These are phyloP conservation scores for Podospora sp. DNA, from an alignment of 495 filamentous ascomycete species.

Conservation along the genomic window DNA sequence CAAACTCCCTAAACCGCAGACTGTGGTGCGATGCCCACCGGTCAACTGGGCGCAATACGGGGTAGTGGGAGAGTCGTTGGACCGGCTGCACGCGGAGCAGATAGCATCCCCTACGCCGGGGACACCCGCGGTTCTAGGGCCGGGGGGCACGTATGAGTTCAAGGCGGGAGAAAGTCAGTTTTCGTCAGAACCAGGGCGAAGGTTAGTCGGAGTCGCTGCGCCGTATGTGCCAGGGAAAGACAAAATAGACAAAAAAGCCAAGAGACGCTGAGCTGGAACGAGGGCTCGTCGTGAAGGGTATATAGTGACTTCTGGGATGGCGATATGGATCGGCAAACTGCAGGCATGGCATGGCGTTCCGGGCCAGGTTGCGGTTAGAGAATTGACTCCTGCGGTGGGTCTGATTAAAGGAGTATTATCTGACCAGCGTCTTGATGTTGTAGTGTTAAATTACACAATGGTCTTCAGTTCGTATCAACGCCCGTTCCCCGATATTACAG, in stretches of 20 bases:
- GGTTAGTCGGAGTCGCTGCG: constrained; percentile 61
- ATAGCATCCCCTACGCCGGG: constrained; percentile 62
- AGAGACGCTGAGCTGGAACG: constrained; percentile 34
- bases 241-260: constrained; percentile 58
- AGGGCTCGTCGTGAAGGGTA: no score
- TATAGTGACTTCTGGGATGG: background rate
- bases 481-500: background rate
- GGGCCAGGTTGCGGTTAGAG: background rate
- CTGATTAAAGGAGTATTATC: background rate
- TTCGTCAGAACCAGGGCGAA: constrained; percentile 23
- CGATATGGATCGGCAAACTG: background rate
- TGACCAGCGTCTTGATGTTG: no score
- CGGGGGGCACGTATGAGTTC: constrained; percentile 47
- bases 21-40: constrained; percentile 77
- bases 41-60: constrained; percentile 93
- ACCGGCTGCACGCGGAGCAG: constrained; percentile 83
- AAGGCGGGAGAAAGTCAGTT: constrained; percentile 39
- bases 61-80: constrained; percentile 75
- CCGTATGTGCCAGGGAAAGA: constrained; percentile 75
- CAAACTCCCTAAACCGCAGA: constrained; percentile 75
- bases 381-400: no score
- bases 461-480: background rate
- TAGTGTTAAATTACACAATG: no score
- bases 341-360: constrained; percentile 6
- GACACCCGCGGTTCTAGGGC: constrained; percentile 45